Percentiles rank a stretch among this genome's conserved stretches.
Conservation (phyloP, 768 basidiomycete species). For the Rhodotorula babjevae region DNA sequence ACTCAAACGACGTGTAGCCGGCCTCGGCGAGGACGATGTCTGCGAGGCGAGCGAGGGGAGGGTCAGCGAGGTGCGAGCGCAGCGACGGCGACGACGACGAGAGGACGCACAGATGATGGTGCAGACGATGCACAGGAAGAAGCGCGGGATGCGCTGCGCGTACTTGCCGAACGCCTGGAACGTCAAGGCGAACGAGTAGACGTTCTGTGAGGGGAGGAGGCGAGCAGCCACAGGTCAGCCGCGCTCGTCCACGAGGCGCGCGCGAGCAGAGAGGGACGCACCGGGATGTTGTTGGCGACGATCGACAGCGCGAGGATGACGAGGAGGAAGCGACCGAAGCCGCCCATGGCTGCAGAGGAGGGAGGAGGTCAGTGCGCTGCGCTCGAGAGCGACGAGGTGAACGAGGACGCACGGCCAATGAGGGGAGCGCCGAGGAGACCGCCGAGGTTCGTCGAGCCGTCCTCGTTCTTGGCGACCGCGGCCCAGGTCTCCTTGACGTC, state of each 20-base stretch:
- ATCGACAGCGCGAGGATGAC: slow-evolving; percentile 50
- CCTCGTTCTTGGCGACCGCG: slow-evolving; percentile 40
- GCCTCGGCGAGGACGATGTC: slow-evolving; percentile 55
- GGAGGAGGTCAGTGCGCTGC: background rate
- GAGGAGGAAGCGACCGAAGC: slow-evolving; percentile 53
- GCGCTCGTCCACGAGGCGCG: no score
- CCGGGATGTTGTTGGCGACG: slow-evolving; percentile 50
- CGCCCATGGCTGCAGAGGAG: slow-evolving; percentile 44
- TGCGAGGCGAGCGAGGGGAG: slow-evolving; percentile 29
- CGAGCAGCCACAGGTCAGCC: no score
- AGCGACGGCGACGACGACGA: no score
- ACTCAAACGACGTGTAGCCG: slow-evolving; percentile 52
- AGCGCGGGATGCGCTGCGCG: slow-evolving; percentile 51
- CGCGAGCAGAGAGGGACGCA: no score
- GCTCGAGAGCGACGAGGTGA: background rate
- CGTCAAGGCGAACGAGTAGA: slow-evolving; percentile 53
- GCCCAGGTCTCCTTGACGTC: slow-evolving; percentile 47
- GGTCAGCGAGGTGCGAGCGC: slow-evolving; percentile 4
- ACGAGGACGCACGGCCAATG: slow-evolving; percentile 26
- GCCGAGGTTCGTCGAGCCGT: slow-evolving; percentile 47
- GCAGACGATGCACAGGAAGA: slow-evolving; percentile 43
- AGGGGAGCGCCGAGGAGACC: slow-evolving; percentile 53
- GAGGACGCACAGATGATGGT: slow-evolving; percentile 31
- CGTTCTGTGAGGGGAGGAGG: slow-evolving; percentile 34
- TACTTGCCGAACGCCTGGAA: slow-evolving; percentile 52